These are phyloP conservation scores for Starmerella sp. DNA, from an alignment of 805 yeast species.

Conservation along the genomic window DNA sequence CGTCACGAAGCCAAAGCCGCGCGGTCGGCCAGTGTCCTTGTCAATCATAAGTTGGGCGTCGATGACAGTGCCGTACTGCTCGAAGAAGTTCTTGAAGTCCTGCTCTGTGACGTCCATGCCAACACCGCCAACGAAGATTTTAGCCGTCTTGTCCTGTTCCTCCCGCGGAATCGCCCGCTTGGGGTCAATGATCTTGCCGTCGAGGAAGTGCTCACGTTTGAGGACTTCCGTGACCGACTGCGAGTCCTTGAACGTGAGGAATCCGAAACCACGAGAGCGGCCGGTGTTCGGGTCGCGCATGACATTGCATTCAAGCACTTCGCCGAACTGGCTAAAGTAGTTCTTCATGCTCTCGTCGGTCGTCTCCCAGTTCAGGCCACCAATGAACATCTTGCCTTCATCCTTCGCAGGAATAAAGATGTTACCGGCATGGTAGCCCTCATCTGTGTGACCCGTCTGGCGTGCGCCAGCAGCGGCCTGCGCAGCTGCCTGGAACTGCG, in stretches of 20 bases:
- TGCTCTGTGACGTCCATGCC: constrained; percentile 86
- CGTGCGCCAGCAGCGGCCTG: not conserved
- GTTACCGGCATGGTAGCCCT: constrained; percentile 30
- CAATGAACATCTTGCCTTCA: constrained; percentile 86
- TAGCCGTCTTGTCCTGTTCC: constrained; percentile 93
- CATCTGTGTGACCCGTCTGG: constrained; percentile 19
- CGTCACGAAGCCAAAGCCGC: constrained; percentile 96
- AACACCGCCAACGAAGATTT: constrained; percentile 94
- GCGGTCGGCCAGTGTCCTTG: constrained; percentile 90
- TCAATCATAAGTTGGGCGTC: constrained; percentile 97
- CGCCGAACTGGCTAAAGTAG: constrained; percentile 82
- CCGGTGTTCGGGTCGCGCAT: constrained; percentile 87
- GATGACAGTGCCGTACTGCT: constrained; percentile 78
- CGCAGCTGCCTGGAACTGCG: not conserved
- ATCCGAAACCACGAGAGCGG: constrained; percentile 89
- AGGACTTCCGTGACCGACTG: constrained; percentile 76
- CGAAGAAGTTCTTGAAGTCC: constrained; percentile 77
- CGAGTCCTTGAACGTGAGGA: constrained; percentile 75
- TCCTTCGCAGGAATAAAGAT: constrained; percentile 48
- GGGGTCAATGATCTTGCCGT: constrained; percentile 94
- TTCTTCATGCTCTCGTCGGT: constrained; percentile 74
- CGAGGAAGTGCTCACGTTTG: constrained; percentile 74
- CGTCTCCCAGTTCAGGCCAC: constrained; percentile 97
- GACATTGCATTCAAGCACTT: constrained; percentile 73
- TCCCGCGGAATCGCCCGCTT: constrained; percentile 95